A percentile compares a stretch with the other conserved stretches of the same genome.
Conservation (phyloP, 1,284 basidiomycete genomes). For the Cystobasidium slooffiae region DNA sequence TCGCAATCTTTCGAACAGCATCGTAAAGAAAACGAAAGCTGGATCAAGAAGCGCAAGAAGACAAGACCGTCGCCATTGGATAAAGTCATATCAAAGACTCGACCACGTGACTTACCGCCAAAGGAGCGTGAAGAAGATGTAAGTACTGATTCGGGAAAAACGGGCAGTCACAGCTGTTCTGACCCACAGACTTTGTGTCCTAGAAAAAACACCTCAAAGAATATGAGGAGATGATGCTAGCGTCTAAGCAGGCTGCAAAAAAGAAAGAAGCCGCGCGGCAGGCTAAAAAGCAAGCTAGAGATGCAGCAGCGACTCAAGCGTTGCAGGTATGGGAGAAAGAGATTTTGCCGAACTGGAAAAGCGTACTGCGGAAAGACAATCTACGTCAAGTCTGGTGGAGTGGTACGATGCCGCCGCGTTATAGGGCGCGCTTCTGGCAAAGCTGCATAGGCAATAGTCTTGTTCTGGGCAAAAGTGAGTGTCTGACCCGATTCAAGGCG, state of each 20-base stretch:
- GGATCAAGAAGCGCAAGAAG: conserved; percentile 25
- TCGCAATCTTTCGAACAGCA: conserved; percentile 24
- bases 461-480: conserved; percentile 79
- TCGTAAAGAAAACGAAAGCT: conserved; percentile 24
- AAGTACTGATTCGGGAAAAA: background rate
- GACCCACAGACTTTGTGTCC: too few relatives aligned
- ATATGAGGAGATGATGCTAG: conserved; percentile 50
- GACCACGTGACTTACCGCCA: conserved; percentile 53
- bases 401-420: conserved; percentile 78
- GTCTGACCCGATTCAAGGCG: conserved; percentile 13
- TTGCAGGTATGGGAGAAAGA: conserved; percentile 75
- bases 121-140: conserved; percentile 53
- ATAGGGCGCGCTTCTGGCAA: conserved; percentile 85
- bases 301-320: conserved; percentile 61
- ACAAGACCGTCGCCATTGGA: conserved; percentile 48
- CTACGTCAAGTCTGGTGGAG: conserved; percentile 86
- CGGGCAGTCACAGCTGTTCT: too few relatives aligned
- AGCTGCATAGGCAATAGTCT: conserved; percentile 84
- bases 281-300: conserved; percentile 37
- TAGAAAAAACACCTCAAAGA: conserved; percentile 51
- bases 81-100: conserved; percentile 51
- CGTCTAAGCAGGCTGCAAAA: conserved; percentile 48
- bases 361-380: conserved; percentile 63
- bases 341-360: conserved; percentile 80
- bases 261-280: conserved; percentile 1